A percentile compares a stretch with the other conserved stretches of the same genome.
phyloP scores from a whole-genome alignment of 139 green algal genomes.

The Chlamydomonas schloesseri region DNA sequence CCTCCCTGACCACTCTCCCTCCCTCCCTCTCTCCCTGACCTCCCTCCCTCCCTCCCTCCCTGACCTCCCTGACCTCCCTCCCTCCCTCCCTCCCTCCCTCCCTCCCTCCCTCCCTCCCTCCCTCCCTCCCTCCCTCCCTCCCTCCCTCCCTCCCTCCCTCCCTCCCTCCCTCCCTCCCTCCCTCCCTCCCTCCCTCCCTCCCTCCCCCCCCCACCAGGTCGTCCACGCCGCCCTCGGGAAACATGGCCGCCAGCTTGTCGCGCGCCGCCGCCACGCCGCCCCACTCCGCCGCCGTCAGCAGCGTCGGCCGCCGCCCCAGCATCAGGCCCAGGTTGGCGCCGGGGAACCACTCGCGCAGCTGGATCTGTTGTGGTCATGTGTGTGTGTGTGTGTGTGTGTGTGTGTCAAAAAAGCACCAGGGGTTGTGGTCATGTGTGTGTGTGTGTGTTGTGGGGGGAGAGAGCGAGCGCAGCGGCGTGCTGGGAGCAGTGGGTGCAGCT shows the following conservation, averaged over 20 bases:
- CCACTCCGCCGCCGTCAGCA: slow-evolving; percentile 47
- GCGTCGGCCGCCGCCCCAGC: slow-evolving; percentile 18
- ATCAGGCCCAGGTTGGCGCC: slow-evolving; percentile 43
- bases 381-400: background rate
- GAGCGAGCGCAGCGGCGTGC: too few relatives aligned
- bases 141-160: background rate
- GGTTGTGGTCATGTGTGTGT: too few relatives aligned
- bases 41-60: too few relatives aligned
- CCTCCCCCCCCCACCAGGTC: slow-evolving; percentile 25
- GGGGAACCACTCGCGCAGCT: slow-evolving; percentile 45
- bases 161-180: too few relatives aligned
- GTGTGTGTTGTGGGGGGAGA: background rate
- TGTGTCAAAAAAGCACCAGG: too few relatives aligned
- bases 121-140: background rate
- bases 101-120: too few relatives aligned
- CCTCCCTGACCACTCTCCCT: too few relatives aligned
- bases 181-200: background rate
- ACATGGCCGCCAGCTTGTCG: slow-evolving; percentile 30
- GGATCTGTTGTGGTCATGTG: slow-evolving; percentile 11
- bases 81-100: too few relatives aligned
- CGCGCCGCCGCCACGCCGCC: slow-evolving; percentile 19
- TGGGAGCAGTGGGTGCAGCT: too few relatives aligned
- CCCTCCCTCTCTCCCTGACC: too few relatives aligned
- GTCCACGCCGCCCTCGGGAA: slow-evolving; percentile 12
- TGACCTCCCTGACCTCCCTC: too few relatives aligned